Conservation (phyloP, 2,329 filamentous ascomycete species). For the Neofusicoccum sp. region DNA sequence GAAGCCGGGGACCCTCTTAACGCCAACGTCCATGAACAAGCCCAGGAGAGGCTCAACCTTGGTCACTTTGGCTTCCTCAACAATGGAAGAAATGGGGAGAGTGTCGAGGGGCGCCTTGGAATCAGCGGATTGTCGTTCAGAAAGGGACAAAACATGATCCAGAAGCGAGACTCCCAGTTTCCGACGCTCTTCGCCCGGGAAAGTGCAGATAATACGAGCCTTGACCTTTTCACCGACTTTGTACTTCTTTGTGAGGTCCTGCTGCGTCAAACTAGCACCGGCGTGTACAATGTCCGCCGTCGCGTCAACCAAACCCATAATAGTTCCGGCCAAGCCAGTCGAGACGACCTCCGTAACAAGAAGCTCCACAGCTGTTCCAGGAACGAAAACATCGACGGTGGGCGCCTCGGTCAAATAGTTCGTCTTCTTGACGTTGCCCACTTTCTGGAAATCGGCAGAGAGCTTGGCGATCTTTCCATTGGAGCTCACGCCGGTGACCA, state of each 20-base stretch:
- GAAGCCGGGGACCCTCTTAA: conserved; percentile 72
- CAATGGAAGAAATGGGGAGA: conserved; percentile 69
- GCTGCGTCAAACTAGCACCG: conserved; percentile 66
- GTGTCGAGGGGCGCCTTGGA: conserved; percentile 54
- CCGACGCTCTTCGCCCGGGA: conserved; percentile 72
- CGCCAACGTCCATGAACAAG: conserved; percentile 71
- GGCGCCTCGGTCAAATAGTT: conserved; percentile 72
- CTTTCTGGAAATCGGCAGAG: conserved; percentile 68
- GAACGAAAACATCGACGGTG: conserved; percentile 85
- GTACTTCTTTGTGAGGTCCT: conserved; percentile 73
- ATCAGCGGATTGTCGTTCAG: conserved; percentile 36
- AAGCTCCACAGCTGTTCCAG: conserved; percentile 85
- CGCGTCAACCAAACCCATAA: conserved; percentile 87
- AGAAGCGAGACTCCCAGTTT: conserved; percentile 87
- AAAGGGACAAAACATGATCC: conserved; percentile 75
- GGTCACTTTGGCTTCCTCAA: conserved; percentile 75
- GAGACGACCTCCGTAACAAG: conserved; percentile 72
- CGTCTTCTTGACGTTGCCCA: conserved; percentile 65
- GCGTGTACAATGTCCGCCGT: conserved; percentile 91
- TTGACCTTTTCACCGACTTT: conserved; percentile 82
- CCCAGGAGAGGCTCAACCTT: conserved; percentile 79
- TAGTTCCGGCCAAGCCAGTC: conserved; percentile 80
- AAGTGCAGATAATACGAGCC: conserved; percentile 83
- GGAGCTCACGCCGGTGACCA: conserved; percentile 70
- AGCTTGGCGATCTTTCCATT: conserved; percentile 85